Evolutionary conservation across 768 basidiomycete genomes (phyloP).

Genomic region (Trametes cingulata): DNA sequence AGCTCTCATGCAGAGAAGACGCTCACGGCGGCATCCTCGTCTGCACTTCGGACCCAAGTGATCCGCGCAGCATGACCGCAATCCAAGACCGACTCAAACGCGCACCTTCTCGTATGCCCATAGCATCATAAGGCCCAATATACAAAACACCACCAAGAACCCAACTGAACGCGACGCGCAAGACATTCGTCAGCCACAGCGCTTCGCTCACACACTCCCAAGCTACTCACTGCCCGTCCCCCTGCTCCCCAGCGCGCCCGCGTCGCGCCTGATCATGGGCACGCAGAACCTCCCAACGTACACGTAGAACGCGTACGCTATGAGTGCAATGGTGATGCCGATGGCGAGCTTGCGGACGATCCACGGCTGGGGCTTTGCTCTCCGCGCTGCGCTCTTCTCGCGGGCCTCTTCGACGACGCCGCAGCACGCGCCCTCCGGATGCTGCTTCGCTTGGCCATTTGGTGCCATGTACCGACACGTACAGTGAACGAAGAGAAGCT

Average conservation of each 20-base stretch:
- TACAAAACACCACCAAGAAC: conserved; percentile 60
- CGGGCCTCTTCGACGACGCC: conserved; percentile 56
- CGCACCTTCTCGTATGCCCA: conserved; percentile 79
- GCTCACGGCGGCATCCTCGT: too few relatives aligned
- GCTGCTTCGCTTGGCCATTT: conserved; percentile 1
- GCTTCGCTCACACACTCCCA: not conserved
- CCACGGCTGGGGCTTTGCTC: conserved; percentile 66
- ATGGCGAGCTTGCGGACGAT: conserved; percentile 69
- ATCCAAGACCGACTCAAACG: too few relatives aligned
- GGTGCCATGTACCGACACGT: not conserved
- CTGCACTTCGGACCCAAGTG: too few relatives aligned
- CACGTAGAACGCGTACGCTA: conserved; percentile 74
- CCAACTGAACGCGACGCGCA: conserved; percentile 47
- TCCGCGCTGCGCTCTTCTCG: conserved; percentile 43
- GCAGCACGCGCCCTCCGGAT: conserved; percentile 37
- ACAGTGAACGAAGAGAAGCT: not conserved
- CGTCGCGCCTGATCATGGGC: conserved; percentile 59
- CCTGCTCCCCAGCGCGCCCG: conserved; percentile 46
- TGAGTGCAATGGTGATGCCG: conserved; percentile 55
- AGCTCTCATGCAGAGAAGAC: too few relatives aligned
- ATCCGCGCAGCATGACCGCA: too few relatives aligned
- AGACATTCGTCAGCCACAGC: not conserved
- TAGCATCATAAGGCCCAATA: conserved; percentile 67
- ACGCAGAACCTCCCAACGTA: conserved; percentile 73
- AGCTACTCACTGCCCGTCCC: conserved; percentile 65